Evolutionary conservation across 1,139 yeast species (phyloP), one percentile per base, ranked within the genome.

Genomic region (Sporopachydermia cereana): DNA sequence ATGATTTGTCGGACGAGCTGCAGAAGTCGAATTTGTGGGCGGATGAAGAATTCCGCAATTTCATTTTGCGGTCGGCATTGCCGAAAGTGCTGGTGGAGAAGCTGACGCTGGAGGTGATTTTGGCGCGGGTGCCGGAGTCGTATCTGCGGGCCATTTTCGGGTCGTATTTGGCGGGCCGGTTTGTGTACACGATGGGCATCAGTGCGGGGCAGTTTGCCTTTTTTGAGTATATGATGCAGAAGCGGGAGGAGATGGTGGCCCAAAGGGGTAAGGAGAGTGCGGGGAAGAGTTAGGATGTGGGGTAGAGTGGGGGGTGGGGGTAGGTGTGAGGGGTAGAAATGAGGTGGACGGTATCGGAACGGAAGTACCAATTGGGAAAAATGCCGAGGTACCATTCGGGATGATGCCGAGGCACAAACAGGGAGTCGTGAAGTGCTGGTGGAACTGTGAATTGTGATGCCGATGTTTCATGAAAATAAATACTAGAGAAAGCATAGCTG

Each of bases 91-190:
- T 91, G 55, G 70, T 84, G 48, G 65, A 77, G 48, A 76, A 75
- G 52, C 74, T 89, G 56, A 95, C 96, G n/a, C 74, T 86, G 48
- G 83, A 80, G 24, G 66, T 69, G 48, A 78, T 91, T 43, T 67
- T 89, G 56, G 57, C 69, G 43, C 77, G 94, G 56, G 94, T 91
- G 45, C 98, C 98, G 17, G 86, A 75, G 50, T 75, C 93, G 49
- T 91, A 91, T 62, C 71, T 89, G 60, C 80, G 79, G 59, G 95
- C 96, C 12, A 76, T 91, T 53, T 84, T 91, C 61, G 96, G 96
- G 45, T 84, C 95, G 41, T 83, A 79, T 59, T 73, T 91, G 56
- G 93, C 96, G 16, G 85, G 96, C 41, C 74, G 84, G 48, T 91
- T 84, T 64, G 95, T 91, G 50, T 91, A 91, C 65, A 75, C 85